These are phyloP conservation scores for Kalaharituber pfeilii DNA, from an alignment of 2,329 filamentous ascomycete genomes.

Conservation along the genomic window DNA sequence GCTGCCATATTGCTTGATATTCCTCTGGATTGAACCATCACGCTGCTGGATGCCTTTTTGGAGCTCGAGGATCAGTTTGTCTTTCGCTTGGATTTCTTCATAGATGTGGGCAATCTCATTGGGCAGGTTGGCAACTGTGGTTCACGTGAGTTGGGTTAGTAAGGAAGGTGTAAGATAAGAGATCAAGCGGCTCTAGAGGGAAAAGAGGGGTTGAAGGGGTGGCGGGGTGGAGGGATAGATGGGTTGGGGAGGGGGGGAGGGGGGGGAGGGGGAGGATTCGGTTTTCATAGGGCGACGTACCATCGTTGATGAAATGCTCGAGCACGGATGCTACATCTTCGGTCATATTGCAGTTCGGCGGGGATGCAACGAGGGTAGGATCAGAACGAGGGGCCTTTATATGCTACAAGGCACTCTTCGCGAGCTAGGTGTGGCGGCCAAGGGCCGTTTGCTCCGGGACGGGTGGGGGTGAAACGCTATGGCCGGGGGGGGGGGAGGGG, in stretches of 20 bases:
- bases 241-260: not conserved
- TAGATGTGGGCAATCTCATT: conserved; percentile 70
- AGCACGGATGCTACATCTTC: conserved; percentile 23
- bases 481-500: no score
- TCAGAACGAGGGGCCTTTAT: not conserved
- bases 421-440: no score
- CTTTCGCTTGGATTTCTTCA: conserved; percentile 68
- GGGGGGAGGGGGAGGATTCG: not conserved
- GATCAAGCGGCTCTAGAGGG: not conserved
- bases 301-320: conserved; percentile 23
- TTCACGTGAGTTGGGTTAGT: not conserved
- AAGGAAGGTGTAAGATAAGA: conserved; percentile 1
- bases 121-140: conserved; percentile 42
- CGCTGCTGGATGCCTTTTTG: conserved; percentile 51
- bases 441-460: no score
- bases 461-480: no score
- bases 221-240: not conserved
- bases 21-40: conserved; percentile 62
- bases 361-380: not conserved
- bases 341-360: conserved; percentile 7
- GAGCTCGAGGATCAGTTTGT: conserved; percentile 52
- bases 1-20: conserved; percentile 59
- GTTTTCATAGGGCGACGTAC: conserved; percentile 1
- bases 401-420: no score
- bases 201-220: not conserved